Evolutionary conservation across 2,329 filamentous ascomycete species (phyloP), one percentile per base, ranked within the genome.

Genomic region (Acarospora socialis): DNA sequence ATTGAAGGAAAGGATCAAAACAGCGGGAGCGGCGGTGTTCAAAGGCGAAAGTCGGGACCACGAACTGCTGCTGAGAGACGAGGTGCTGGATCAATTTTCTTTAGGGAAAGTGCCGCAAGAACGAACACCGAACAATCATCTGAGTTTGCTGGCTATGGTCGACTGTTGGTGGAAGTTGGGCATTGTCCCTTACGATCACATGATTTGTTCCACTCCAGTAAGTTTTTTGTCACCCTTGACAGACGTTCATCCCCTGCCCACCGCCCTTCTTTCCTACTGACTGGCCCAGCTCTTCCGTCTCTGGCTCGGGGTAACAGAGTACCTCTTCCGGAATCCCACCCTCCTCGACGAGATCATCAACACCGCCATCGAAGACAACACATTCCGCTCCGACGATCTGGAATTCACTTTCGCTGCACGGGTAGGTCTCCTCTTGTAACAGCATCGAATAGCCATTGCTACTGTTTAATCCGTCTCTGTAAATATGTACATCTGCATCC

Each of bases 121-220:
- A 47, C 63, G 67, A 37, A 70, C 82, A 13, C 82, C 79, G 32
- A 98, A 98, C 59, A 98, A 90, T 52, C 92, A 98, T 56, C 68
- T 98, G 18, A 86, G 77, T 52, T 66, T 98, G 35, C 68, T 98
- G 26, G 90, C 86, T 28, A 98, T 98, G 73, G 92, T 95, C 25
- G 90, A 98, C 60, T 95, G 87, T 59, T 98, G 90, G 90, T 90
- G 81, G 51, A 81, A 82, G 44, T 68, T 95, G 27, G 80, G 76
- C 20, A 98, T 94, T 47, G 80, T 92, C 28, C 90, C 90, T 1
- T 98, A 98, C 55, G 87, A 98, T 57, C 92, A 98, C 63, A 98
- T 98, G 86, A 92, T 98, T 45, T 98, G 90, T 62, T 93, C 84
- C 33, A 98, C 90, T 22, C 90, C 90, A 29, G 71, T 76, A 50